Evolutionary conservation across 2,329 filamentous ascomycete species (phyloP).

Genomic region (Periconia digitata): DNA sequence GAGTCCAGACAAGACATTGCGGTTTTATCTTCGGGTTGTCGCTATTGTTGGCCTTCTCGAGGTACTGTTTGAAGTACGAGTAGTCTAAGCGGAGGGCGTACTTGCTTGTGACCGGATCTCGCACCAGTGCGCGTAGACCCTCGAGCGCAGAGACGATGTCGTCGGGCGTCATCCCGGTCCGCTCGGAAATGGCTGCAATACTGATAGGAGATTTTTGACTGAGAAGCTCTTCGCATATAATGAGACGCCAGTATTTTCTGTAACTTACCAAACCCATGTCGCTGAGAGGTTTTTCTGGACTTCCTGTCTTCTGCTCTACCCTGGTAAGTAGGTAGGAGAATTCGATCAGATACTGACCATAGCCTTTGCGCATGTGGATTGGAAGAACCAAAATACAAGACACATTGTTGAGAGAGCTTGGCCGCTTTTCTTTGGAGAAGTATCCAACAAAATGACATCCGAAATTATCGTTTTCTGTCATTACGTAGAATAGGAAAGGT

Average conservation of each 20-base stretch:
- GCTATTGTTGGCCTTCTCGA: constrained; percentile 86
- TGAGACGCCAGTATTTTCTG: constrained; percentile 91
- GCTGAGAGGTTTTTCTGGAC: constrained; percentile 93
- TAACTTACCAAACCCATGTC: constrained; percentile 98
- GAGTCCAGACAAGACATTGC: constrained; percentile 85
- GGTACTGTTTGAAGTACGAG: constrained; percentile 82
- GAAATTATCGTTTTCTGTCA: constrained; percentile 88
- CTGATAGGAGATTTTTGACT: constrained; percentile 60
- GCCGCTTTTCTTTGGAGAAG: constrained; percentile 97
- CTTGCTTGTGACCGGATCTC: constrained; percentile 82
- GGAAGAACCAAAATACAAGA: constrained; percentile 95
- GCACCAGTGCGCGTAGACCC: constrained; percentile 82
- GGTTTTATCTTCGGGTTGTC: constrained; percentile 82
- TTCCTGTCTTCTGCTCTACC: constrained; percentile 90
- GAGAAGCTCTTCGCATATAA: constrained; percentile 82
- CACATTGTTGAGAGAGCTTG: constrained; percentile 94
- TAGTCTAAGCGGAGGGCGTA: constrained; percentile 90
- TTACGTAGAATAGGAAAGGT: constrained; percentile 94
- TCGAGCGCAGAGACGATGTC: constrained; percentile 95
- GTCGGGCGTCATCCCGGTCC: constrained; percentile 93
- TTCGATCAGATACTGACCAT: constrained; percentile 94
- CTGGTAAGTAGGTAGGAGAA: constrained; percentile 96
- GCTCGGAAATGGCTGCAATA: constrained; percentile 72
- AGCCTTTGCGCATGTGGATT: constrained; percentile 95
- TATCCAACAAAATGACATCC: constrained; percentile 99